Percentiles rank a stretch among this genome's conserved stretches.
phyloP scores from a whole-genome alignment of 257 asterid species.

The Solanum chilense region DNA sequence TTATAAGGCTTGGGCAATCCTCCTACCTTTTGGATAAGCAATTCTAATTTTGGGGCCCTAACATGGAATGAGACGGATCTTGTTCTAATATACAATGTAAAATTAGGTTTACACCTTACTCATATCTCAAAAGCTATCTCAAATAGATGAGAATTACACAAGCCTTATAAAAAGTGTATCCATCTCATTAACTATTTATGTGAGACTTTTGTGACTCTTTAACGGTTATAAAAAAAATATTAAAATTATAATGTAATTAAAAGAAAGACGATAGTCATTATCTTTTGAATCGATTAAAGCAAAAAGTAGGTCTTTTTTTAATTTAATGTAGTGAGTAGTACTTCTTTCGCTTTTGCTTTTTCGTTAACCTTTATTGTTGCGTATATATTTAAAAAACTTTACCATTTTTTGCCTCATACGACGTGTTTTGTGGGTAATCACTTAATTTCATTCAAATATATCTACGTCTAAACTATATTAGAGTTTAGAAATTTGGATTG shows the following conservation, averaged over 20 bases:
- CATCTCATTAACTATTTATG: no score
- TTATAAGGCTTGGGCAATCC: no score
- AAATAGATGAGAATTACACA: no score
- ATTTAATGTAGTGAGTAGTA: neutral
- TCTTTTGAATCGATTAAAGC: neutral
- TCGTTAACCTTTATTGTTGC: neutral
- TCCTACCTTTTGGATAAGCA: accelerated
- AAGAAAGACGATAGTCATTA: neutral
- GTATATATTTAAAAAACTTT: neutral
- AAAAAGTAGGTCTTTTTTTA: neutral
- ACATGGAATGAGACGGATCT: no score
- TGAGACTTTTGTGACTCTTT: no score
- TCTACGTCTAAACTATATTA: neutral
- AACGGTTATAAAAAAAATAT: accelerated
- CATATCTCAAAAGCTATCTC: accelerated
- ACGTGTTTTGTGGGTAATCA: neutral
- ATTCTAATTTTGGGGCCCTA: accelerated
- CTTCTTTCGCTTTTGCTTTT: neutral
- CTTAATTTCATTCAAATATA: neutral
- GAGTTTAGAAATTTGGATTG: neutral
- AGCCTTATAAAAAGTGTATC: accelerated
- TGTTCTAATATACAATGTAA: no score
- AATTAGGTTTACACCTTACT: no score
- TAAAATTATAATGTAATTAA: no score
- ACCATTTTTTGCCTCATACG: neutral